Evolutionary conservation across 192 early-diverging fungal species (phyloP).

Genomic region (Linnemannia hyalina): DNA sequence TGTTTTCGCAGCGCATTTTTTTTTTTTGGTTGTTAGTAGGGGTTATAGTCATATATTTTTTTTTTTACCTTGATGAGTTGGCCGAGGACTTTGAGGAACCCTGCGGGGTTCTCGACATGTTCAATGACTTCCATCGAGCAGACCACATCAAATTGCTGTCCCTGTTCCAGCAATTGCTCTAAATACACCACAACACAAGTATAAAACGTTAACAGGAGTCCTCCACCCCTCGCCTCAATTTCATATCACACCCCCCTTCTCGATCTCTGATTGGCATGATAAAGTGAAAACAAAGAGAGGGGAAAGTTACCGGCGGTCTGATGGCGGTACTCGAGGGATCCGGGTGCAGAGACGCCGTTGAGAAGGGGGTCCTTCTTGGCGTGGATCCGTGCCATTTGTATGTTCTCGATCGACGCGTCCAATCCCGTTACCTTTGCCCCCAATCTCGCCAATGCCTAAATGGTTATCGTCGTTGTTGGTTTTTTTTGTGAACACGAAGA

Average conservation of each 20-base stretch:
- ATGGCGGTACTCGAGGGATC: constrained; percentile 71
- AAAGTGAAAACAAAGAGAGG: not conserved
- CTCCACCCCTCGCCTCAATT: no score
- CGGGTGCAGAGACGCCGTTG: constrained; percentile 49
- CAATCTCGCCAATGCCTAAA: constrained; percentile 79
- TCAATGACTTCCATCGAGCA: constrained; percentile 93
- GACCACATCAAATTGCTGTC: constrained; percentile 81
- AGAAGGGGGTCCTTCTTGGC: constrained; percentile 76
- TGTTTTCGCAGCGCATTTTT: no score
- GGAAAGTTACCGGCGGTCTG: constrained; percentile 69
- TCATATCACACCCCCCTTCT: no score
- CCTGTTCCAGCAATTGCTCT: constrained; percentile 72
- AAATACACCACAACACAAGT: not conserved
- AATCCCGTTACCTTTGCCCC: constrained; percentile 81
- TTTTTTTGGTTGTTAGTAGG: not conserved
- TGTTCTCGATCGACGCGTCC: constrained; percentile 90
- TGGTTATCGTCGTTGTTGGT: not conserved
- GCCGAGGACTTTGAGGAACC: constrained; percentile 78
- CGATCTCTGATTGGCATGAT: not conserved
- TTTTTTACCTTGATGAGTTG: constrained; percentile 72
- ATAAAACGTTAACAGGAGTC: not conserved
- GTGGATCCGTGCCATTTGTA: constrained; percentile 84
- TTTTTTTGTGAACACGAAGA: no score
- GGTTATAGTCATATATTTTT: no score
- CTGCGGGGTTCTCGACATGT: constrained; percentile 82